These are phyloP conservation scores for Bombardia bombarda DNA, from an alignment of 495 filamentous ascomycete species.

Conservation along the genomic window DNA sequence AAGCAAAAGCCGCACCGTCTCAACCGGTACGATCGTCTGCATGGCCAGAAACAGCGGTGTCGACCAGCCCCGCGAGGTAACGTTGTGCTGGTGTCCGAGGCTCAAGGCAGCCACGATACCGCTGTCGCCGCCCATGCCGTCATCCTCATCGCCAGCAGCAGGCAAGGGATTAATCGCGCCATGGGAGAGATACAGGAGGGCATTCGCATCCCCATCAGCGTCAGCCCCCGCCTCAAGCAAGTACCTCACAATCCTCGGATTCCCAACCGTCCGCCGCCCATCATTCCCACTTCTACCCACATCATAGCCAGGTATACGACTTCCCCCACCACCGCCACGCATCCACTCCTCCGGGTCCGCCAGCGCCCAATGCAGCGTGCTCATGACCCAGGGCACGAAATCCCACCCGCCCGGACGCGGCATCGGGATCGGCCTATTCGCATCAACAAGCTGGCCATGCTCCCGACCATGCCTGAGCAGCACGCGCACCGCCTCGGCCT, in stretches of 20 bases:
- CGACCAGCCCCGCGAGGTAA: neutral
- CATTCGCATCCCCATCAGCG: no score
- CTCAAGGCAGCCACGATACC: no score
- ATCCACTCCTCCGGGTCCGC: neutral
- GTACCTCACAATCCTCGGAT: slow-evolving; percentile 1
- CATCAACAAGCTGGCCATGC: no score
- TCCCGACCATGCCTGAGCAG: slow-evolving; percentile 5
- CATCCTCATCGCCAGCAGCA: no score
- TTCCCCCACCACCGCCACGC: neutral
- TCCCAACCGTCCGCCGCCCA: neutral
- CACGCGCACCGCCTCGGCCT: slow-evolving; percentile 4
- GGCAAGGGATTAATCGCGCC: no score
- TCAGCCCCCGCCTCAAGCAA: slow-evolving; percentile 11
- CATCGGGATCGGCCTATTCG: neutral
- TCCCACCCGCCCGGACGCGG: neutral
- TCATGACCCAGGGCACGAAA: neutral
- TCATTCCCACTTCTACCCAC: no score
- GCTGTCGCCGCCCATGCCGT: no score
- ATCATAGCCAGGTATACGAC: no score
- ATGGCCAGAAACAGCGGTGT: slow-evolving; percentile 9
- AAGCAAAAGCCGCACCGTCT: slow-evolving; percentile 11
- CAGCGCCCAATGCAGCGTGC: slow-evolving; percentile 3
- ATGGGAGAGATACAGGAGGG: no score
- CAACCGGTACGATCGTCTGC: slow-evolving; percentile 6
- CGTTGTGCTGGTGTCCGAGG: slow-evolving; percentile 6